Evolutionary conservation across 2,329 filamentous ascomycete genomes (phyloP).

Genomic region (Phaeosphaeria sp.): DNA sequence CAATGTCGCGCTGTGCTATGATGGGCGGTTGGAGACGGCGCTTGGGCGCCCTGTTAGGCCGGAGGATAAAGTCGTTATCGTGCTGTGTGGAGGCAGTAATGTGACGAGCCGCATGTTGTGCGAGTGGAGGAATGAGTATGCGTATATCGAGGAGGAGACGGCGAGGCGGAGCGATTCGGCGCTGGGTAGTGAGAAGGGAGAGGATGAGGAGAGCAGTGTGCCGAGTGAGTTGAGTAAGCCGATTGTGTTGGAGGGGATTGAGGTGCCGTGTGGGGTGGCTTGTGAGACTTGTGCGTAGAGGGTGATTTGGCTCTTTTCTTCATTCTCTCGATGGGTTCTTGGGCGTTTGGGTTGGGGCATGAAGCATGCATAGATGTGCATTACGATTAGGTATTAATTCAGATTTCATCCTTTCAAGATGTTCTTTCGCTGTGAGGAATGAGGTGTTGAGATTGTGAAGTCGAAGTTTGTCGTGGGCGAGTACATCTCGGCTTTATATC

Average conservation of each 20-base stretch:
- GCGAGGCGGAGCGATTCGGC: constrained; percentile 24
- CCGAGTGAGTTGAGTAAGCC: constrained; percentile 24
- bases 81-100: constrained; percentile 77
- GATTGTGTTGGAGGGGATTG: constrained; percentile 21
- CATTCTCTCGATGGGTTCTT: too few relatives aligned
- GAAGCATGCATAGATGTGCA: neutral
- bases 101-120: constrained; percentile 60
- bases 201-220: constrained; percentile 15
- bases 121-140: constrained; percentile 55
- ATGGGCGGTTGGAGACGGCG: constrained; percentile 64
- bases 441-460: too few relatives aligned
- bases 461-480: too few relatives aligned
- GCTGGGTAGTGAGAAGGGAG: constrained; percentile 17
- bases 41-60: constrained; percentile 68
- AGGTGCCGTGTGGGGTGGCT: constrained; percentile 7
- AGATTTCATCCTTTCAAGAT: neutral
- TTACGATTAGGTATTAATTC: neutral
- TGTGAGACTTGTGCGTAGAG: constrained; percentile 1
- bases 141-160: constrained; percentile 26
- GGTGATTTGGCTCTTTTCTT: neutral
- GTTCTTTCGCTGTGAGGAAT: too few relatives aligned
- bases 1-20: constrained; percentile 73
- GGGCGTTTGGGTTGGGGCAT: neutral
- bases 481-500: neutral
- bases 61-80: constrained; percentile 77